Base-by-base conservation (phyloP, 2,329 filamentous ascomycete species). In the Ilyonectria robusta region DNA sequence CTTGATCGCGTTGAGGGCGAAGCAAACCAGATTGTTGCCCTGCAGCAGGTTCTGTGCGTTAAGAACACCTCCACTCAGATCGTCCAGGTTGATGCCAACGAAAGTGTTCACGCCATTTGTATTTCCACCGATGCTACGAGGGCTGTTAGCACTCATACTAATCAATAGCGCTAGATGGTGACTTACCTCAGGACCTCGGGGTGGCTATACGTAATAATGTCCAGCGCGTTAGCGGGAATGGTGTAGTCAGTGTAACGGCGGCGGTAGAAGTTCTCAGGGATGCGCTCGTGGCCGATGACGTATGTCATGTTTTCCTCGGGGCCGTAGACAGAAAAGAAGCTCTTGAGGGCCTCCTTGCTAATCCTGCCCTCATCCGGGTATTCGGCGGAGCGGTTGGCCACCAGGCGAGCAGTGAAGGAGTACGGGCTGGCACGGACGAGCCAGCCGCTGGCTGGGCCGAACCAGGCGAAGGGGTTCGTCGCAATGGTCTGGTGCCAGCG, bases 401-500 rank as follows among this genome's bases (percentile, higher is more conserved):
- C 78, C 54, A 87, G 68, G 11, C 83, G 80, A 9, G 74, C 81
- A 2, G 80, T 70, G 66, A 87, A 87, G 19, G 82, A 72, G 67
- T 82, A 85, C 2, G 83, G 85, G 13, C 86, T 85, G 54, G 86
- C 85, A 0, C 84, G 82, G 7, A 81, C 82, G 21, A 87, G 73
- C 59, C 86, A 78, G 15, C 86, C 86, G 2, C 84, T 85, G 59
- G 84, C 82, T 1, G 86, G 87, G 1, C 85, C 85, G 58, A 85
- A 87, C 77, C 86, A 89, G 74, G 87, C 88, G 54, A 85, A 79
- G 0, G 86, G 85, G 72, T 89, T 89, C 29, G 81, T 83, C 26
- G 78, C 75, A 10, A 87, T 82, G 46, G 81, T 84, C 70, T 88
- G 78, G 15, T 84, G 69, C 72, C 84, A 86, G 3, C 86, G 82